phyloP scores from a whole-genome alignment of 768 basidiomycete genomes.

The Collybia nuda region DNA sequence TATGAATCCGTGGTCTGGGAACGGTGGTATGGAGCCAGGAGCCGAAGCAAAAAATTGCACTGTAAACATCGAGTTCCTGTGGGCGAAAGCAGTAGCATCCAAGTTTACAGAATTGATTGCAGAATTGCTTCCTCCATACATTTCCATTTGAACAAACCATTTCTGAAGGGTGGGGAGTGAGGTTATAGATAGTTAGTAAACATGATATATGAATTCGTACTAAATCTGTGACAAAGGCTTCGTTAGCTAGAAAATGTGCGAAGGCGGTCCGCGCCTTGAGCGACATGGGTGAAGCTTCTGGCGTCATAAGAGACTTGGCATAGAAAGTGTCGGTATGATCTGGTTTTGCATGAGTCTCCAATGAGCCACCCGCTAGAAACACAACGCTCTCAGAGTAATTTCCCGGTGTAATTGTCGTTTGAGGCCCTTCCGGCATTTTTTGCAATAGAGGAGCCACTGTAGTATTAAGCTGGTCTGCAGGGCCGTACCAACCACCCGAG shows the following conservation, averaged over 20 bases:
- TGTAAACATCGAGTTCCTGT: constrained; percentile 41
- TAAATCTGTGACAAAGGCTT: constrained; percentile 28
- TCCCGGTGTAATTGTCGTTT: constrained; percentile 11
- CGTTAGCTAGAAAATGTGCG: constrained; percentile 30
- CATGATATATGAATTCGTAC: constrained; percentile 6
- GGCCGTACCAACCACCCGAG: constrained; percentile 25
- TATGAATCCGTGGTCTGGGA: background rate
- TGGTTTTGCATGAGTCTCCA: constrained; percentile 19
- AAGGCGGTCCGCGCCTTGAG: constrained; percentile 27
- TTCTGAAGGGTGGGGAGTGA: constrained; percentile 15
- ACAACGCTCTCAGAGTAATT: constrained; percentile 13
- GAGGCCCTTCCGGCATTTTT: constrained; percentile 9
- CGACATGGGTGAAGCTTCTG: constrained; percentile 26
- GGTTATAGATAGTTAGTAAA: background rate
- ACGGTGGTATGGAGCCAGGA: background rate
- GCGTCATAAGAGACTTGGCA: constrained; percentile 31
- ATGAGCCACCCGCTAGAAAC: constrained; percentile 8
- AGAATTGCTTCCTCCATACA: constrained; percentile 45
- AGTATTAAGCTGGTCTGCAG: constrained; percentile 6
- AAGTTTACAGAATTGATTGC: constrained; percentile 39
- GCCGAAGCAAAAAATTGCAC: constrained; percentile 52
- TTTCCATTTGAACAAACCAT: constrained; percentile 39
- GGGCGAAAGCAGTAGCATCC: constrained; percentile 43
- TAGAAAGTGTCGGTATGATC: constrained; percentile 30
- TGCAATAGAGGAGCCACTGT: constrained; percentile 11